Conservation (phyloP, 2,329 filamentous ascomycete species). For the Cyphellophora europaea region DNA sequence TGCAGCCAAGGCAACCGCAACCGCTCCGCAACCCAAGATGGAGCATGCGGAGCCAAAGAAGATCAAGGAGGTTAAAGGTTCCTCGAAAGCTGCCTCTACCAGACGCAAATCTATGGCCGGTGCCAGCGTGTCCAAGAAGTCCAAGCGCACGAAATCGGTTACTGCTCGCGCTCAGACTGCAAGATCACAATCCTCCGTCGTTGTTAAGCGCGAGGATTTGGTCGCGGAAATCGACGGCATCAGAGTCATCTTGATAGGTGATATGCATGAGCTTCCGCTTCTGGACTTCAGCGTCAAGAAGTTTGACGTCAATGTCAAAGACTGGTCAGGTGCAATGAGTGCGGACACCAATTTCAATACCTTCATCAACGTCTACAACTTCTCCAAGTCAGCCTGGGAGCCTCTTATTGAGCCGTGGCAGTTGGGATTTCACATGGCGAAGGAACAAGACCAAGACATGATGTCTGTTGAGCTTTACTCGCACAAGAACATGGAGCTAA, state of each 20-base stretch:
- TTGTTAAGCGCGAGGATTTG: conserved; percentile 66
- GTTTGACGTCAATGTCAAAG: conserved; percentile 73
- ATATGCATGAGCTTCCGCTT: conserved; percentile 89
- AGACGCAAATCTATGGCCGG: conserved; percentile 41
- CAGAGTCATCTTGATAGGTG: conserved; percentile 86
- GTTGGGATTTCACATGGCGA: conserved; percentile 80
- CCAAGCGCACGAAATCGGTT: conserved; percentile 13
- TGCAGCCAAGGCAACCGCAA: conserved; percentile 71
- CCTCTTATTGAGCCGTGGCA: conserved; percentile 94
- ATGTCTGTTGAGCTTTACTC: conserved; percentile 80
- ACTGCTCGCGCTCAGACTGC: conserved; percentile 28
- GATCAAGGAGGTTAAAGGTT: conserved; percentile 32
- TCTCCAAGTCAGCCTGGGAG: conserved; percentile 98
- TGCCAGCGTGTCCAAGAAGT: conserved; percentile 33
- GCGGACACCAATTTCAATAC: conserved; percentile 87
- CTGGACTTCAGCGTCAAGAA: conserved; percentile 88
- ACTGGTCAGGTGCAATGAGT: conserved; percentile 83
- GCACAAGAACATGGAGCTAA: conserved; percentile 83
- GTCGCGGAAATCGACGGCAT: conserved; percentile 81
- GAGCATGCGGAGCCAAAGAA: conserved; percentile 43
- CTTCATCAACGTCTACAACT: conserved; percentile 96
- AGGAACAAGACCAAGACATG: conserved; percentile 63
- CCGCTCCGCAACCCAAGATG: conserved; percentile 31
- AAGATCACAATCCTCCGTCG: conserved; percentile 38
- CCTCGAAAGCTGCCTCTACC: conserved; percentile 25